phyloP scores from a whole-genome alignment of 345 rosid genomes.

The Mallotus nudiflorus region DNA sequence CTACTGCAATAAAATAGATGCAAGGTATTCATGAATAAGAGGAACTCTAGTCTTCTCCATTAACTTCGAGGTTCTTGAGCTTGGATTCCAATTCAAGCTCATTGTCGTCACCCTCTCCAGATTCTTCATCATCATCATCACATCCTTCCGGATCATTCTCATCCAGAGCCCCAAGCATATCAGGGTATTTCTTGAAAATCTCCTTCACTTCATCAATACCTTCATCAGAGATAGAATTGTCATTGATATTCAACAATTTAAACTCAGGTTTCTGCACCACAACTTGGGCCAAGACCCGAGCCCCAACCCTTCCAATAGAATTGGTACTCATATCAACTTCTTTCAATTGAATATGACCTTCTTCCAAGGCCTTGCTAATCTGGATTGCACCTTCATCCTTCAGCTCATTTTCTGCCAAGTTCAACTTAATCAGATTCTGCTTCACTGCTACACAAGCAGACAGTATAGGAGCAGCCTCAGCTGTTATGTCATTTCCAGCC shows the following conservation, averaged over 20 bases:
- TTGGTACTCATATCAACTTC: conserved; percentile 70
- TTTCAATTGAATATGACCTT: conserved; percentile 46
- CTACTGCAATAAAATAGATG: conserved; percentile 15
- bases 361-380: conserved; percentile 65
- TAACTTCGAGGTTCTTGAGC: conserved; percentile 68
- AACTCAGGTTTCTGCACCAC: conserved; percentile 64
- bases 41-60: conserved; percentile 40
- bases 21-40: neutral
- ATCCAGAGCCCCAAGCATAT: conserved; percentile 63
- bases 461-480: conserved; percentile 55
- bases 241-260: conserved; percentile 63
- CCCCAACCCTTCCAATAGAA: conserved; percentile 67
- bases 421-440: conserved; percentile 61
- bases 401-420: conserved; percentile 86
- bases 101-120: conserved; percentile 40
- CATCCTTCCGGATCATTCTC: conserved; percentile 89
- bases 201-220: conserved; percentile 80
- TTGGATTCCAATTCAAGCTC: conserved; percentile 68
- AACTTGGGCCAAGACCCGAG: conserved; percentile 56
- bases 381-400: conserved; percentile 74
- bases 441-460: conserved; percentile 66
- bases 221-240: conserved; percentile 75
- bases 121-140: conserved; percentile 51
- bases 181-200: conserved; percentile 64
- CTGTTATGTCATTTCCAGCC: conserved; percentile 91